phyloP scores from a whole-genome alignment of 2,329 filamentous ascomycete genomes.

The Pseudonectria buxi region DNA sequence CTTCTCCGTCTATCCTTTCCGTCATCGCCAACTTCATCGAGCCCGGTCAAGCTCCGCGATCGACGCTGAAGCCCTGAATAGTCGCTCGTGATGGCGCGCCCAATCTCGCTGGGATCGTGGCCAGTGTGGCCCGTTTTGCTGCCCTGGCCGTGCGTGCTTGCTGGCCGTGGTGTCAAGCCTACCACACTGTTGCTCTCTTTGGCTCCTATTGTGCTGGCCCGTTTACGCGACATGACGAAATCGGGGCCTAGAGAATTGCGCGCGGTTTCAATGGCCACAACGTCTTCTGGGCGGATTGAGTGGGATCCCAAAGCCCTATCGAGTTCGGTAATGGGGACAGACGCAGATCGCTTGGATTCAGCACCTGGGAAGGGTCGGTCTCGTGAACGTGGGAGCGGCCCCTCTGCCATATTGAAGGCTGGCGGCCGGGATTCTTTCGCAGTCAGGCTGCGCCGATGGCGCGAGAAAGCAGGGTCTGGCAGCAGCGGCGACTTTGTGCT shows the following conservation, averaged over 20 bases:
- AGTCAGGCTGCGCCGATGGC: conserved; percentile 13
- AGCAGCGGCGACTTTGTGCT: conserved; percentile 17
- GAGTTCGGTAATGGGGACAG: conserved; percentile 54
- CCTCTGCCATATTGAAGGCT: conserved; percentile 12
- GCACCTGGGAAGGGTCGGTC: conserved; percentile 27
- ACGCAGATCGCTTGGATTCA: conserved; percentile 49
- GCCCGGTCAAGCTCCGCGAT: conserved; percentile 53
- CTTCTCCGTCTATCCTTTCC: conserved; percentile 44
- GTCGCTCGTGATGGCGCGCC: conserved; percentile 55
- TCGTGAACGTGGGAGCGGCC: conserved; percentile 31
- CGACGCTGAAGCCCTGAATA: conserved; percentile 43
- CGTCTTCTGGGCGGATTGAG: conserved; percentile 51
- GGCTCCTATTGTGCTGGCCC: conserved; percentile 16
- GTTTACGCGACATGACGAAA: conserved; percentile 29
- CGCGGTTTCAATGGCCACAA: conserved; percentile 45
- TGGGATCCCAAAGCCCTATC: conserved; percentile 56
- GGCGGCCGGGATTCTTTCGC: conserved; percentile 9
- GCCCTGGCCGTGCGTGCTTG: conserved; percentile 50
- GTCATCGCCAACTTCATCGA: conserved; percentile 35
- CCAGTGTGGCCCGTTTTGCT: conserved; percentile 31
- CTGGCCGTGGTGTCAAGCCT: conserved; percentile 54
- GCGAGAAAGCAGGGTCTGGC: conserved; percentile 19
- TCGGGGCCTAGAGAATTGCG: conserved; percentile 48
- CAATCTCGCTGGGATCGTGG: conserved; percentile 48
- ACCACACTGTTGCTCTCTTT: conserved; percentile 36